Conservation (phyloP, 345 rosid species). For the Eucalyptus pauciflora region DNA sequence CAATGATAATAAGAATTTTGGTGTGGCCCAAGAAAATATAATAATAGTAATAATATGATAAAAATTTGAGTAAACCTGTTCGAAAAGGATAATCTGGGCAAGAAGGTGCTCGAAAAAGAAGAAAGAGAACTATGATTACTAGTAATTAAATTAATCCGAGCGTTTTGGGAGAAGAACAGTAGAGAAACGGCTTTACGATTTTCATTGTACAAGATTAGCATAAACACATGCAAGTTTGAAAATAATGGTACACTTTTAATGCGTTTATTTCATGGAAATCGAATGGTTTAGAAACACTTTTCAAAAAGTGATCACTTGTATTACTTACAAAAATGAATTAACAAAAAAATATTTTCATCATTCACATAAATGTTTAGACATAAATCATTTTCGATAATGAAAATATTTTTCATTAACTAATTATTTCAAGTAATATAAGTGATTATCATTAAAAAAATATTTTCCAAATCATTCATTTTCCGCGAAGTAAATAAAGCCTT, state of each 20-base stretch:
- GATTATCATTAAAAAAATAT: accelerated
- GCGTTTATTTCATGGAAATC: too few species aligned
- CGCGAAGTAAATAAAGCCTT: accelerated
- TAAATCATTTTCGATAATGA: too few species aligned
- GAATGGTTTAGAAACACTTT: accelerated
- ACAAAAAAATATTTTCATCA: too few species aligned
- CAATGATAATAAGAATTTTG: background rate
- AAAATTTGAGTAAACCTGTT: background rate
- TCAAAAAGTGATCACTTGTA: too few species aligned
- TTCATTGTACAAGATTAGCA: background rate
- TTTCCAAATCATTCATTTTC: too few species aligned
- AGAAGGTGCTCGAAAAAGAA: background rate
- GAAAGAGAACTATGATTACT: background rate
- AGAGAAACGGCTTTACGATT: background rate
- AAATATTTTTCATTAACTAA: too few species aligned
- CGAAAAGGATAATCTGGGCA: background rate
- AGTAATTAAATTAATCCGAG: background rate
- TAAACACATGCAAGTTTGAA: background rate
- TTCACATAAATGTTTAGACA: too few species aligned
- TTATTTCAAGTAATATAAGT: too few species aligned
- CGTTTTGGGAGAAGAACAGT: background rate
- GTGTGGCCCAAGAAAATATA: background rate
- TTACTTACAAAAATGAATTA: too few species aligned
- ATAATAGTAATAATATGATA: background rate
- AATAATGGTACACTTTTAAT: too few species aligned